Base-by-base conservation (phyloP, 164 flowering plant species). In the Buxus sempervirens region DNA sequence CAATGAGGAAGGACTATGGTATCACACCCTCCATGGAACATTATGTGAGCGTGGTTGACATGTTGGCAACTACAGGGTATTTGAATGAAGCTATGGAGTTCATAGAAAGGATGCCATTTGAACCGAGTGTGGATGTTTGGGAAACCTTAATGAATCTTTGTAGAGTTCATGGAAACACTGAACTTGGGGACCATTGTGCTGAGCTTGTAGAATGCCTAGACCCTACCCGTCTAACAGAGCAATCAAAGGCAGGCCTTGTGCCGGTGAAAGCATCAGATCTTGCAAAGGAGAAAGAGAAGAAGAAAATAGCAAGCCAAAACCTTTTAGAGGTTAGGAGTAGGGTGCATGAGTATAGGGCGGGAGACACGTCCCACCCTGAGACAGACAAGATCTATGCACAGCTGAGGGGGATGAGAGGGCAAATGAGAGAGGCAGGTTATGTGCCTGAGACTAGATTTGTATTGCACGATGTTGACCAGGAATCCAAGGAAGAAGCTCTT, bases 1-100 rank as follows among this genome's bases (percentile, higher is more conserved):
- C 88, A 15, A 85, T 90, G 97, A 73, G 64, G 58, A 87, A 79
- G 36, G 79, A 71, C 21, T 86, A 77, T 72, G 85, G 84, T 23
- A 83, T 91, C 66, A 69, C 68, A 41, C 93, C 95, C 9, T 56
- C 86, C n/a, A 85, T 88, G 86, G 79, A 80, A 62, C 90, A 91
- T 71, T 89, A 88, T 77, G 82, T 80, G 45, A 68, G 83, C 53
- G 64, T 85, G 1, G 90, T 91, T 32, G 85, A 85, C 62, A 85
- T 91, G 97, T 54, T 89, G 41, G 96, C 90, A 54, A 83, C 71
- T 62, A 60, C 80, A 8, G 96, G 96, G 18, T 69, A 78, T 75
- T 66, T 88, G 32, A 84, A 85, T 72, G 93, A 88, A 77, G 93
- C 93, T 10, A 48, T 86, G 69, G 90, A 87, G 67, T 90, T 90